Evolutionary conservation across 257 asterid genomes (phyloP).

Genomic region (Plectranthus barbatus): DNA sequence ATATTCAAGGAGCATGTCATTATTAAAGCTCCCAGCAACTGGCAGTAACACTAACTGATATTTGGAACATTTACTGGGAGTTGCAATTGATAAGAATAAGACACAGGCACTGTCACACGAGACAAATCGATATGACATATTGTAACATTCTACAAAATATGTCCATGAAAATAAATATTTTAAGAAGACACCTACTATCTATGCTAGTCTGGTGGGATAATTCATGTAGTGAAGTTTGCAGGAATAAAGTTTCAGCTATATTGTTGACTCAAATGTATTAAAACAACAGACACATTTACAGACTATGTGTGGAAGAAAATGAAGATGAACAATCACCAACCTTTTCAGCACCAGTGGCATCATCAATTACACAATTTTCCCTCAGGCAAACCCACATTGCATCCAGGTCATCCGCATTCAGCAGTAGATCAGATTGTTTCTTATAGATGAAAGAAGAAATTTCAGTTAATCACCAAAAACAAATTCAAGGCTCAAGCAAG

Average conservation of each 20-base stretch:
- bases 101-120: not conserved
- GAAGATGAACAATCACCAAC: slow-evolving; percentile 26
- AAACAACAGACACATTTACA: not conserved
- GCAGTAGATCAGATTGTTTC: slow-evolving; percentile 98
- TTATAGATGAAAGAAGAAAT: slow-evolving; percentile 22
- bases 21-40: too few relatives aligned
- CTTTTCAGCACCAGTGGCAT: slow-evolving; percentile 99
- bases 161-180: not conserved
- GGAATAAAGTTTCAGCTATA: not conserved
- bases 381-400: slow-evolving; percentile 99
- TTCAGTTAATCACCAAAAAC: not conserved
- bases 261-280: not conserved
- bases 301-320: slow-evolving; percentile 1
- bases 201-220: not conserved
- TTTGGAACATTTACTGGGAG: not conserved
- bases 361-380: slow-evolving; percentile 97
- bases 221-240: not conserved
- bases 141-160: not conserved
- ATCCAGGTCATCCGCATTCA: slow-evolving; percentile 98
- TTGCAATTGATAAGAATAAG: not conserved
- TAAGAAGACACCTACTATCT: not conserved
- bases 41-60: not conserved
- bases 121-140: not conserved
- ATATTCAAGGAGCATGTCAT: not conserved
- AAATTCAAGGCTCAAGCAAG: not conserved